A percentile compares a stretch with the other conserved stretches of the same genome.
These are phyloP conservation scores for Pleurotus tuoliensis DNA, from an alignment of 768 basidiomycete species.

Conservation along the genomic window DNA sequence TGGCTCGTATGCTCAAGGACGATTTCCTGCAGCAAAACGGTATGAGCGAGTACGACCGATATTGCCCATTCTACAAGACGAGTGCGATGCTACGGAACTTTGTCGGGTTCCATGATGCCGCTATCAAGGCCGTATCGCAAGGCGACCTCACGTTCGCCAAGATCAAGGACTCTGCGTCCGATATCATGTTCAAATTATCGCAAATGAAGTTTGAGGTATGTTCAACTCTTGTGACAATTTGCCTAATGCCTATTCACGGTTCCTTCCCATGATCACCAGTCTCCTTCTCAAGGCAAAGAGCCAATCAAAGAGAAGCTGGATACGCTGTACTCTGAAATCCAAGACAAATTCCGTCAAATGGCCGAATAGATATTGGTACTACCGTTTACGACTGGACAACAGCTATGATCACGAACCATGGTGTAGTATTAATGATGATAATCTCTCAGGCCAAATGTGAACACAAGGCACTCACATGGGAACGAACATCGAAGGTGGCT, in stretches of 20 bases:
- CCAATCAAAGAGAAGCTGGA: slow-evolving; percentile 80
- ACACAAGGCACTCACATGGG: no score
- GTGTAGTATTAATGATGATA: slow-evolving; percentile 14
- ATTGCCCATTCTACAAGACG: slow-evolving; percentile 99
- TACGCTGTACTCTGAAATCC: slow-evolving; percentile 77
- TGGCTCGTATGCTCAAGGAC: slow-evolving; percentile 95
- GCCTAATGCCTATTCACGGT: not conserved
- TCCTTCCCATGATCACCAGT: slow-evolving; percentile 37
- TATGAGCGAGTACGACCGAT: slow-evolving; percentile 96
- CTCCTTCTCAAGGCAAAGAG: slow-evolving; percentile 89
- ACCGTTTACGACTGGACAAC: slow-evolving; percentile 14
- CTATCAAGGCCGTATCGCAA: slow-evolving; percentile 78
- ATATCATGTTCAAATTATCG: slow-evolving; percentile 95
- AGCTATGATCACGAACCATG: slow-evolving; percentile 6
- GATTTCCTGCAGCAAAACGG: slow-evolving; percentile 98
- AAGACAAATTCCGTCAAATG: slow-evolving; percentile 87
- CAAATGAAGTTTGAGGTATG: slow-evolving; percentile 98
- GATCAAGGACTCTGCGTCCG: slow-evolving; percentile 82
- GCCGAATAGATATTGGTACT: slow-evolving; percentile 48
- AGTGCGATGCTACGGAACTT: slow-evolving; percentile 93
- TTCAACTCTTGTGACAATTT: not conserved
- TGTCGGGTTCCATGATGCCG: slow-evolving; percentile 90
- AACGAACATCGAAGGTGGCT: no score
- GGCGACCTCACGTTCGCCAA: slow-evolving; percentile 80
- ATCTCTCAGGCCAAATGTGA: no score